Evolutionary conservation across 768 basidiomycete species (phyloP).

Genomic region (Pleurotus cornucopiae): DNA sequence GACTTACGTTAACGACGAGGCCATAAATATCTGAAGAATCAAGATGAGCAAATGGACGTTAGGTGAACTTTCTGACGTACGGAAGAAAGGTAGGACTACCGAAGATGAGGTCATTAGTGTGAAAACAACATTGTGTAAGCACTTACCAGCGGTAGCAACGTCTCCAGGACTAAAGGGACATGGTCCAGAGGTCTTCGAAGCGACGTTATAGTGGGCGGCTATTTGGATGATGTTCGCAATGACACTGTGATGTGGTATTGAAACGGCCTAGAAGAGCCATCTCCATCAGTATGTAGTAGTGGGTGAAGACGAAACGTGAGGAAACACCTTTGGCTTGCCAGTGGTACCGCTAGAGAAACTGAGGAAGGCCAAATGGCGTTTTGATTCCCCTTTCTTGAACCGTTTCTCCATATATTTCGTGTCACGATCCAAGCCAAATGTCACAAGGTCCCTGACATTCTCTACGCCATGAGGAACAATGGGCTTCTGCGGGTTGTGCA

Average conservation of each 20-base stretch:
- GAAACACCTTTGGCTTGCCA: conserved; percentile 36
- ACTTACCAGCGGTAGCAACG: conserved; percentile 53
- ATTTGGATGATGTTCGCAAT: conserved; percentile 64
- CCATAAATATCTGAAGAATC: conserved; percentile 51
- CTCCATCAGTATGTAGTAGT: background rate
- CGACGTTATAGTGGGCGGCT: conserved; percentile 43
- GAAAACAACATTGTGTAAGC: background rate
- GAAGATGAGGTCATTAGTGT: background rate
- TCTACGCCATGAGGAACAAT: conserved; percentile 7
- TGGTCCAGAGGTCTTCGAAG: conserved; percentile 3
- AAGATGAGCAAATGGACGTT: background rate
- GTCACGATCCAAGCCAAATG: conserved; percentile 29
- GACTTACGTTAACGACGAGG: conserved; percentile 50
- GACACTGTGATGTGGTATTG: conserved; percentile 60
- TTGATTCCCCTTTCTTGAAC: conserved; percentile 54
- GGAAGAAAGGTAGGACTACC: conserved; percentile 59
- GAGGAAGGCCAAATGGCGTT: conserved; percentile 59
- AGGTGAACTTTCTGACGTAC: conserved; percentile 27
- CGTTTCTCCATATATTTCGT: conserved; percentile 39
- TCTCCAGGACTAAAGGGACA: conserved; percentile 43
- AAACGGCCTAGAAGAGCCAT: conserved; percentile 45
- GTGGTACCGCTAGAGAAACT: conserved; percentile 78
- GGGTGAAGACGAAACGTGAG: background rate
- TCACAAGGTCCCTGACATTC: conserved; percentile 45
- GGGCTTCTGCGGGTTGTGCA: conserved; percentile 19